These are phyloP conservation scores for Aspergillus candidus DNA, from an alignment of 2,329 filamentous ascomycete genomes.

Conservation along the genomic window DNA sequence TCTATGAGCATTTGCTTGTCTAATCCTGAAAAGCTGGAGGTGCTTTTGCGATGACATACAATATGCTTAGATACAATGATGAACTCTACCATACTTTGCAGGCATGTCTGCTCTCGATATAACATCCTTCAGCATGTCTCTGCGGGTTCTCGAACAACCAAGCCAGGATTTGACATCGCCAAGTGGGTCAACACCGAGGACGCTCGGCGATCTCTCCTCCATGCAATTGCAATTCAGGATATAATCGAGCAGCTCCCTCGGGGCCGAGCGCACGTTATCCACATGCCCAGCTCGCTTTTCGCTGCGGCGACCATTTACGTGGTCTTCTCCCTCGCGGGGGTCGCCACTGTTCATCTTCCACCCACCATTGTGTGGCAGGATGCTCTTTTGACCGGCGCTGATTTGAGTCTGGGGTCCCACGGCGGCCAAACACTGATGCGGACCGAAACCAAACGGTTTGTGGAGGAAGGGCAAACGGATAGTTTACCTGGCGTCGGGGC, in stretches of 20 bases:
- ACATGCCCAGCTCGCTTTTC: conserved; percentile 43
- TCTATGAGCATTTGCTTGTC: conserved; percentile 32
- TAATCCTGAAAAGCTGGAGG: conserved; percentile 34
- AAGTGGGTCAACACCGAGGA: conserved; percentile 36
- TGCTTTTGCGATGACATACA: conserved; percentile 41
- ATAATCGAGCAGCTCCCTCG: conserved; percentile 42
- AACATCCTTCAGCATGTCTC: conserved; percentile 37
- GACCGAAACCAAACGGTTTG: conserved; percentile 36
- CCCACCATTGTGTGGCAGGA: conserved; percentile 39
- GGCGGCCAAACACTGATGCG: conserved; percentile 17
- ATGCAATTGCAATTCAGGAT: conserved; percentile 43
- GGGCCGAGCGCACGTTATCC: conserved; percentile 41
- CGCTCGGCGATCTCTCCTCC: conserved; percentile 37
- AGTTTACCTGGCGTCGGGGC: conserved; percentile 17
- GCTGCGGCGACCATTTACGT: conserved; percentile 40
- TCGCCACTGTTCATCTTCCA: conserved; percentile 34
- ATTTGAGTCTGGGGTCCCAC: conserved; percentile 23
- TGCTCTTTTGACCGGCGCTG: conserved; percentile 27
- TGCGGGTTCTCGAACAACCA: conserved; percentile 22
- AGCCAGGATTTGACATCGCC: conserved; percentile 31
- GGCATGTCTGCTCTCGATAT: conserved; percentile 35
- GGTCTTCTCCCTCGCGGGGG: conserved; percentile 36
- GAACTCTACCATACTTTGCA: conserved; percentile 36
- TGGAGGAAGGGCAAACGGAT: conserved; percentile 25
- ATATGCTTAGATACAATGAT: conserved; percentile 41